These are phyloP conservation scores for Phytophthora sansomeana DNA, from an alignment of 352 stramenopile genomes.

Conservation along the genomic window DNA sequence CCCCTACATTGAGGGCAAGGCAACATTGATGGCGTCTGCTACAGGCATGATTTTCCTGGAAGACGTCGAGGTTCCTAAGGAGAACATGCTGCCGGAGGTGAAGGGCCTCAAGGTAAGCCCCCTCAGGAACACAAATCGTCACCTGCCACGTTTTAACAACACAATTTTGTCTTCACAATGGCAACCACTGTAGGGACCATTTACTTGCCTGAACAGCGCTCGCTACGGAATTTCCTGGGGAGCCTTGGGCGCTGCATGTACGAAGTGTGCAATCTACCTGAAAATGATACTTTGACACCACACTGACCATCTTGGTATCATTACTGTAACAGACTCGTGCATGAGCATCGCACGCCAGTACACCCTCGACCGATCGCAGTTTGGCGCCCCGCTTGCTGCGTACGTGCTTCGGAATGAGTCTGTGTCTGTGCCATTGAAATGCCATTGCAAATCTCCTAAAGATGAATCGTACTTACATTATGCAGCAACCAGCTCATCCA, in stretches of 20 bases:
- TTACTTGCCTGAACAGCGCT: conserved; percentile 98
- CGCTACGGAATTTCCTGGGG: conserved; percentile 98
- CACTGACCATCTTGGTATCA: conserved; percentile 1
- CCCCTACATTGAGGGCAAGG: conserved; percentile 97
- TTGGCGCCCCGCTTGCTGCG: conserved; percentile 95
- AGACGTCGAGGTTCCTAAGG: conserved; percentile 94
- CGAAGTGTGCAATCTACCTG: conserved; percentile 8
- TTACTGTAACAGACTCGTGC: conserved; percentile 85
- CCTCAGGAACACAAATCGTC: background rate
- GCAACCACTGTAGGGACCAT: conserved; percentile 82
- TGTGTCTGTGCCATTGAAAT: background rate
- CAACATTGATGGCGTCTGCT: conserved; percentile 93
- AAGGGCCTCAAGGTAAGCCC: conserved; percentile 78
- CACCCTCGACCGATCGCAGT: conserved; percentile 95
- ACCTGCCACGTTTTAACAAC: background rate
- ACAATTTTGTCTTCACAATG: conserved; percentile 1
- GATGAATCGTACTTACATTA: background rate
- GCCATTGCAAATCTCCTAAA: too few relatives aligned
- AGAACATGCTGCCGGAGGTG: conserved; percentile 94
- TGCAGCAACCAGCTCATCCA: conserved; percentile 97
- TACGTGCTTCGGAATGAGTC: conserved; percentile 44
- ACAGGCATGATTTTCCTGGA: conserved; percentile 99
- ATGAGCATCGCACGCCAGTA: conserved; percentile 95
- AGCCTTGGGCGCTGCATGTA: conserved; percentile 94
- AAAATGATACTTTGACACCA: conserved; percentile 1